Base-by-base conservation (phyloP, 106 monocot species). In the Phalaenopsis equestris region DNA sequence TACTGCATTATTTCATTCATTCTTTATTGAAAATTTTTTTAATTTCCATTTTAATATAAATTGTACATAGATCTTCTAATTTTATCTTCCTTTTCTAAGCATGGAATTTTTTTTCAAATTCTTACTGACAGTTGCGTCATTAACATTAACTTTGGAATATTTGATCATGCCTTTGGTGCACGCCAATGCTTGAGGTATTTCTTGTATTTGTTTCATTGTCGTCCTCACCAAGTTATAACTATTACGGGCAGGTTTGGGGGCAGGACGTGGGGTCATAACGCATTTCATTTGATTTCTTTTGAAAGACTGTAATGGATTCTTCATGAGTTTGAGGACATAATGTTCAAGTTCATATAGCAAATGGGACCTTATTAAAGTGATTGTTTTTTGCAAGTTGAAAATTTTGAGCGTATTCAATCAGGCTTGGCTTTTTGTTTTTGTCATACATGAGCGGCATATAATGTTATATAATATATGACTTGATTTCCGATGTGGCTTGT, bases 381-480 rank as follows among this genome's bases (percentile, higher is more conserved):
- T 70, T 70, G 4, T 14, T 36, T 70, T 36, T 70, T 9, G 39
- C 70, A 15, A 15, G 8, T 39, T 12, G 70, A 70, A 38, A 38
- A 70, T 70, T 65, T 70, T 70, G 70, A 70, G 2, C 8, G 5
- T 21, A 21, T 37, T 65, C 7, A 39, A 36, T 12, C 14, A 39
- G 38, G 38, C 70, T 70, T 70, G 38, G 39, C n/a, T 39, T 0
- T 3, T 39, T 70, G 39, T 38, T 70, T 4, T 70, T 70, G 36
- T 12, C 70, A 70, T 39, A 11, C 39, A 70, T 70, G 39, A 70
- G 16, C 10, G 70, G 70, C 38, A 70, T 70, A 38, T 70, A 12
- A 74, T 9, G 43, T 5, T 74, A 74, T 39, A 38, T 74, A 74
- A 74, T 74, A 45, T 74, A 43, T 74, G 74, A 42, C 74, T 74